A percentile compares a stretch with the other conserved stretches of the same genome.
Evolutionary conservation across 768 basidiomycete genomes (phyloP).

Genomic region (Kwoniella europaea): DNA sequence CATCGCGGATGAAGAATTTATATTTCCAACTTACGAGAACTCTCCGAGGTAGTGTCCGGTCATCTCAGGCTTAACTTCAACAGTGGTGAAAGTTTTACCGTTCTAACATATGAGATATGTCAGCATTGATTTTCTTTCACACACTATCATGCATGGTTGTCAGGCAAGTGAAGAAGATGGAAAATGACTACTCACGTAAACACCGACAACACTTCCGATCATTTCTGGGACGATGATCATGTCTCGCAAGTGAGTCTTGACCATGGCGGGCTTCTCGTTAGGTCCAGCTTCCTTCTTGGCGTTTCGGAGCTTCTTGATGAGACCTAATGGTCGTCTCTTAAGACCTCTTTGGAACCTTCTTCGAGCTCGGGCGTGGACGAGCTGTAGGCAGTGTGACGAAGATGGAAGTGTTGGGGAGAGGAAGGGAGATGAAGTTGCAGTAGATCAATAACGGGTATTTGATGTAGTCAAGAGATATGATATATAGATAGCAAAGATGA

Average conservation of each 20-base stretch:
- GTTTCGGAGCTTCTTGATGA: conserved; percentile 99
- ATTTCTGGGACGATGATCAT: conserved; percentile 99
- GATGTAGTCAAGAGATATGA: neutral
- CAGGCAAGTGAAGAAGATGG: neutral
- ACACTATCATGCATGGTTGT: neutral
- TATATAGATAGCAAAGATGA: conserved; percentile 67
- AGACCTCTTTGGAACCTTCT: conserved; percentile 98
- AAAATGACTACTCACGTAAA: conserved; percentile 66
- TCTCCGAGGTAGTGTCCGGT: conserved; percentile 99
- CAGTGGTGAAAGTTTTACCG: conserved; percentile 64
- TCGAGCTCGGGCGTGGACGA: conserved; percentile 98
- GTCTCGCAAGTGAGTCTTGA: conserved; percentile 98
- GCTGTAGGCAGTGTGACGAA: conserved; percentile 60
- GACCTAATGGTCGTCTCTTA: conserved; percentile 96
- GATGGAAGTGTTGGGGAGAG: neutral
- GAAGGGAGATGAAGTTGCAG: conserved; percentile 1
- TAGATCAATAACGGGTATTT: too few relatives aligned
- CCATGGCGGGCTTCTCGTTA: conserved; percentile 97
- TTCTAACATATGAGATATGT: conserved; percentile 37
- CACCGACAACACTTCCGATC: conserved; percentile 97
- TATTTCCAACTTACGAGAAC: conserved; percentile 56
- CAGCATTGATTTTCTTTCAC: neutral
- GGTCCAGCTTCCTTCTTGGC: conserved; percentile 99
- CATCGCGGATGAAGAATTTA: neutral
- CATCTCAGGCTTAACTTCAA: conserved; percentile 99